Percentiles rank a stretch among this genome's conserved stretches.
These are phyloP conservation scores for Dryadomyces quercus-mongolicae DNA, from an alignment of 2,329 filamentous ascomycete species.

Conservation along the genomic window DNA sequence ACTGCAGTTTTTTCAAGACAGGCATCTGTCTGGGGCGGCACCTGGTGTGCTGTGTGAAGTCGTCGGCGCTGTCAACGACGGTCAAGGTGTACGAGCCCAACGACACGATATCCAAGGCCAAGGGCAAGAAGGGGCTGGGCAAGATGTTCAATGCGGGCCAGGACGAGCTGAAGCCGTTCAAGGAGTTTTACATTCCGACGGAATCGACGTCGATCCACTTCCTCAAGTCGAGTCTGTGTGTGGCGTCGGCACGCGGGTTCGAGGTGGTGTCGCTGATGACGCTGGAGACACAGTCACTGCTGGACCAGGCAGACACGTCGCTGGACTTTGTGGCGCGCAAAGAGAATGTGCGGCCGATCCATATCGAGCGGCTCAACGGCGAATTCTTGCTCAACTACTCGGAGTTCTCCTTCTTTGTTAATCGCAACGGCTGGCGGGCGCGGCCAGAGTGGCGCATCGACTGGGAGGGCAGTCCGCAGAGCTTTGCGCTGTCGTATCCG, in stretches of 20 bases:
- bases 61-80: constrained; percentile 80
- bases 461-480: constrained; percentile 88
- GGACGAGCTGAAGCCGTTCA: constrained; percentile 91
- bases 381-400: constrained; percentile 98
- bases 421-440: constrained; percentile 94
- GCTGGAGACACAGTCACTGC: constrained; percentile 91
- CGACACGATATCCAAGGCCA: constrained; percentile 83
- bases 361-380: constrained; percentile 92
- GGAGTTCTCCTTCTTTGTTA: constrained; percentile 98
- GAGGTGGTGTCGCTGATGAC: constrained; percentile 95
- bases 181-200: constrained; percentile 97
- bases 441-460: constrained; percentile 94
- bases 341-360: constrained; percentile 87
- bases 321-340: constrained; percentile 93
- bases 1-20: constrained; percentile 97
- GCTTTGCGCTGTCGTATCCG: constrained; percentile 88
- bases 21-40: constrained; percentile 91
- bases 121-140: constrained; percentile 88
- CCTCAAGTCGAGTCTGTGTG: constrained; percentile 89
- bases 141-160: constrained; percentile 92
- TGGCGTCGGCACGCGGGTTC: constrained; percentile 89
- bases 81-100: constrained; percentile 99
- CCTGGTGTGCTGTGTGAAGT: constrained; percentile 93
- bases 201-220: constrained; percentile 99
- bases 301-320: constrained; percentile 95